Percentiles rank a stretch among this genome's conserved stretches.
These are phyloP conservation scores for Lycium ferocissimum DNA, from an alignment of 257 asterid species.

Conservation along the genomic window DNA sequence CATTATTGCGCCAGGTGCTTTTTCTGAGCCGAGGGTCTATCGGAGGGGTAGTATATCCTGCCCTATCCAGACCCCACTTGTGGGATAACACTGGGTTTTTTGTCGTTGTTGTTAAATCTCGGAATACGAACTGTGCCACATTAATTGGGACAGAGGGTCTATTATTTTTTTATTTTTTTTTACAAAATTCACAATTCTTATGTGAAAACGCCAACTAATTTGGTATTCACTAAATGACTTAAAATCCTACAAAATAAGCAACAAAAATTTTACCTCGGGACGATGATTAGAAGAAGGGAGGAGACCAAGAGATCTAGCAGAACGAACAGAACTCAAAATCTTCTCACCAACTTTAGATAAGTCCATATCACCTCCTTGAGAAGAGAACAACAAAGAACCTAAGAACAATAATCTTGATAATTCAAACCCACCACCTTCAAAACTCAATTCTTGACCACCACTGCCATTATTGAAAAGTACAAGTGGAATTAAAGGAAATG, in stretches of 20 bases:
- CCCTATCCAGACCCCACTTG: too few relatives aligned
- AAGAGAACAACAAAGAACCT: slow-evolving; percentile 91
- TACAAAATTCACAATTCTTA: too few relatives aligned
- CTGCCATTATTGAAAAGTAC: slow-evolving; percentile 51
- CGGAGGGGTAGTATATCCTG: too few relatives aligned
- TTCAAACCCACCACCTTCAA: slow-evolving; percentile 85
- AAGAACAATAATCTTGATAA: slow-evolving; percentile 85
- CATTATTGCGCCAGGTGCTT: too few relatives aligned
- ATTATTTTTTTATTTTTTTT: too few relatives aligned
- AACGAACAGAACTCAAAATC: slow-evolving; percentile 96
- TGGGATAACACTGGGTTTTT: too few relatives aligned
- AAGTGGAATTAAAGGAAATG: slow-evolving; percentile 82
- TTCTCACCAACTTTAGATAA: slow-evolving; percentile 97
- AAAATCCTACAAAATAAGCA: neutral
- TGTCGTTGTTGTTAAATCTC: too few relatives aligned
- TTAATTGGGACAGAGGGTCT: too few relatives aligned
- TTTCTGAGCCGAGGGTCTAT: too few relatives aligned
- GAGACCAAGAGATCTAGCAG: slow-evolving; percentile 96
- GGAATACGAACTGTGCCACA: too few relatives aligned
- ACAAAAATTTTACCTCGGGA: slow-evolving; percentile 65
- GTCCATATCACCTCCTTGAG: slow-evolving; percentile 91
- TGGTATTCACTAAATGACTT: too few relatives aligned
- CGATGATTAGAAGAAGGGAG: slow-evolving; percentile 76
- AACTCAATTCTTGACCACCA: slow-evolving; percentile 63
- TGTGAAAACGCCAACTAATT: too few relatives aligned